These are phyloP conservation scores for Rhododendron henanense DNA, from an alignment of 148 eudicot genomes.

Conservation along the genomic window DNA sequence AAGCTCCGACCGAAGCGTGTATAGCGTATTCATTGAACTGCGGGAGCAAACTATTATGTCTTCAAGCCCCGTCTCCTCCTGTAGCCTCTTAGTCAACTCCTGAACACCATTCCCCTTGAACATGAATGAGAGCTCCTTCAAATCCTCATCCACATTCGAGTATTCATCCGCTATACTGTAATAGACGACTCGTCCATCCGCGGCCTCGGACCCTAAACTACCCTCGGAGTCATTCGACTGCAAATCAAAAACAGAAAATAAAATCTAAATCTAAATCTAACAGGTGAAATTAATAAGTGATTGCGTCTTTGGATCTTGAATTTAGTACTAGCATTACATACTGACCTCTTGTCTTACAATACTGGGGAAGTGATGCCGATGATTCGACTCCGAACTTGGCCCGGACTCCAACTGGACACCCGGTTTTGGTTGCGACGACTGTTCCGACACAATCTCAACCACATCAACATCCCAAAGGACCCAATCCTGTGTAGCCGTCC, in stretches of 20 bases:
- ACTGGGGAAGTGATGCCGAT: constrained; percentile 14
- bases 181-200: constrained; percentile 55
- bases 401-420: constrained; percentile 9
- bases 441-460: constrained; percentile 29
- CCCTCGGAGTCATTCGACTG: constrained; percentile 63
- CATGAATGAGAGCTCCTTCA: constrained; percentile 27
- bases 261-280: neutral
- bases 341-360: constrained; percentile 48
- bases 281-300: too few species aligned
- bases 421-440: constrained; percentile 3
- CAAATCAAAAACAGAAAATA: neutral
- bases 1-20: constrained; percentile 53
- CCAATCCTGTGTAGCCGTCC: constrained; percentile 65
- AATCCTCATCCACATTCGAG: constrained; percentile 29
- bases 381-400: constrained; percentile 22
- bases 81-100: constrained; percentile 46
- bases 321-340: neutral
- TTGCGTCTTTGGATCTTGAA: too few species aligned
- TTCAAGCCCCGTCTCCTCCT: constrained; percentile 50
- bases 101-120: constrained; percentile 56
- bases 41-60: constrained; percentile 48
- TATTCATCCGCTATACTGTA: constrained; percentile 45
- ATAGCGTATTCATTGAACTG: constrained; percentile 54
- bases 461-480: constrained; percentile 62
- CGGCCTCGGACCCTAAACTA: neutral